Conservation (phyloP, 2,329 filamentous ascomycete species). For the Talaromyces pinophilus region DNA sequence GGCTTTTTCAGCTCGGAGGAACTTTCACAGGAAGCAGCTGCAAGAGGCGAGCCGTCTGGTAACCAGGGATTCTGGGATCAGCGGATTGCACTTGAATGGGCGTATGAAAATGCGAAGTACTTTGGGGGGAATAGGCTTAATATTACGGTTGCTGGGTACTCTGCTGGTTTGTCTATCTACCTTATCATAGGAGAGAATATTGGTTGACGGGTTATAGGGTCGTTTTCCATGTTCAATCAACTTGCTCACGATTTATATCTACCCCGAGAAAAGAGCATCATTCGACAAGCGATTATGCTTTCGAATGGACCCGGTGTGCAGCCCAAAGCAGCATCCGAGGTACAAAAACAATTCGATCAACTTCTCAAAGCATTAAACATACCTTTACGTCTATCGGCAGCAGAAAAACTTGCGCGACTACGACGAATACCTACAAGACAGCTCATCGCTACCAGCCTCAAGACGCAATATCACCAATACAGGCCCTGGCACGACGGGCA, state of each 20-base stretch:
- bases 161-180: conserved; percentile 45
- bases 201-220: conserved; percentile 36
- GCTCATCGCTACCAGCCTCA: conserved; percentile 47
- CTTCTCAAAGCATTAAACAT: conserved; percentile 51
- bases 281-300: conserved; percentile 56
- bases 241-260: conserved; percentile 58
- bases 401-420: conserved; percentile 51
- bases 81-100: conserved; percentile 58
- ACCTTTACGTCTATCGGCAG: conserved; percentile 38
- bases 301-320: conserved; percentile 57
- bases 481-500: conserved; percentile 53
- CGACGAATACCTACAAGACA: conserved; percentile 41
- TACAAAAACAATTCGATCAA: conserved; percentile 56
- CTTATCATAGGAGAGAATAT: background rate
- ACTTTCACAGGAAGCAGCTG: conserved; percentile 46
- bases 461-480: conserved; percentile 56
- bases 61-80: conserved; percentile 63
- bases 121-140: conserved; percentile 55
- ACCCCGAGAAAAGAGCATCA: conserved; percentile 48
- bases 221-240: conserved; percentile 60
- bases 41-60: conserved; percentile 40
- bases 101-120: conserved; percentile 51
- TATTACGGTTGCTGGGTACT: conserved; percentile 59
- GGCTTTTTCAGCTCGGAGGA: conserved; percentile 58
- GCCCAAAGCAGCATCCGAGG: conserved; percentile 50